These are phyloP conservation scores for Ramularia collo-cygni DNA, from an alignment of 2,329 filamentous ascomycete genomes.

Conservation along the genomic window DNA sequence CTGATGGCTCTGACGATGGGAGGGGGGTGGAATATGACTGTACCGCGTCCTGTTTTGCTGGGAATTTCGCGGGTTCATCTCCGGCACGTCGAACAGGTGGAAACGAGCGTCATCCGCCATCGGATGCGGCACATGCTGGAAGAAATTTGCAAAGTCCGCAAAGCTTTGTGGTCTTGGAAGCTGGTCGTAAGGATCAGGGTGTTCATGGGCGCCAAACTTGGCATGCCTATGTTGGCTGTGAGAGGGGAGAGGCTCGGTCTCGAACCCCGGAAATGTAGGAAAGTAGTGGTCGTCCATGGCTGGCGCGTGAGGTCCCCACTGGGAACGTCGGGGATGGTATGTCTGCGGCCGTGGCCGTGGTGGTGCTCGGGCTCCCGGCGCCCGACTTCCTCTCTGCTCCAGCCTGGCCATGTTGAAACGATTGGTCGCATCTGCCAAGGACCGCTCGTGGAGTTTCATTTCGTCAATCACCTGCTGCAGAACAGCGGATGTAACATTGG, in stretches of 20 bases:
- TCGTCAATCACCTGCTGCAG: conserved; percentile 22
- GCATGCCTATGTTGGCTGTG: conserved; percentile 9
- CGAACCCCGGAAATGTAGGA: conserved; percentile 9
- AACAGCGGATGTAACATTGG: conserved; percentile 14
- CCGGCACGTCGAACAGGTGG: neutral
- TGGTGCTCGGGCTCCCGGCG: conserved; percentile 8
- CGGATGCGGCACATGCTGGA: conserved; percentile 10
- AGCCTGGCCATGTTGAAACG: conserved; percentile 12
- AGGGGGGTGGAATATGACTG: conserved; percentile 7
- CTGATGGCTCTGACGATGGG: conserved; percentile 3
- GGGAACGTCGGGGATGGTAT: conserved; percentile 7
- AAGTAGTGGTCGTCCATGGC: conserved; percentile 12
- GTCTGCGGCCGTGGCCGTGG: conserved; percentile 3
- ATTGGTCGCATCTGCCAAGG: conserved; percentile 12
- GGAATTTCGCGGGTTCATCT: too few relatives aligned
- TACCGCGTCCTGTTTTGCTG: conserved; percentile 15
- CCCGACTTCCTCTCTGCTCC: conserved; percentile 5
- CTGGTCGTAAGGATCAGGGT: conserved; percentile 11
- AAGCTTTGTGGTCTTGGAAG: conserved; percentile 7
- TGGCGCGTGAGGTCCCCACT: conserved; percentile 4
- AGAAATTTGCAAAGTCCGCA: conserved; percentile 14
- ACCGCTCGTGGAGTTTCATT: conserved; percentile 18
- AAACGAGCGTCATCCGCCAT: conserved; percentile 4
- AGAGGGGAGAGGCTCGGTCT: conserved; percentile 5
- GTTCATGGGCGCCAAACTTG: conserved; percentile 16